Conservation (phyloP, 441 rosid genomes). For the Mallotus repandus region DNA sequence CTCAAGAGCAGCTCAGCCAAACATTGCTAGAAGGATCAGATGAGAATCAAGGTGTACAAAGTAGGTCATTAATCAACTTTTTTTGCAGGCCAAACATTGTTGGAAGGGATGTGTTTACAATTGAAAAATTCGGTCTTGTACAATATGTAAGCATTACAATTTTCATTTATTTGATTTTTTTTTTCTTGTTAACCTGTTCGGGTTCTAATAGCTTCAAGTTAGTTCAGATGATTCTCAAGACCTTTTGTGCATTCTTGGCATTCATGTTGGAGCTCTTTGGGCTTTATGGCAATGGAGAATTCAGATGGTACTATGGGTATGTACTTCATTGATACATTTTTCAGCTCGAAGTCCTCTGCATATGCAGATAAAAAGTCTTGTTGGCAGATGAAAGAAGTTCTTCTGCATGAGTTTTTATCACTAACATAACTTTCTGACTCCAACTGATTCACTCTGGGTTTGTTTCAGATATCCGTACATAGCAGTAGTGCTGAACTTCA, state of each 20-base stretch:
- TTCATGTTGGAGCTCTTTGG: constrained; percentile 69
- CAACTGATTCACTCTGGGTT: background rate
- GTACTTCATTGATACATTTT: constrained; percentile 10
- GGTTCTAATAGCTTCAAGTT: constrained; percentile 21
- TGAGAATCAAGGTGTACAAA: constrained; percentile 26
- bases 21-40: constrained; percentile 47
- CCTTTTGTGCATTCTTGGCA: constrained; percentile 69
- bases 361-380: background rate
- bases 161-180: background rate
- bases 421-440: background rate
- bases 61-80: constrained; percentile 49
- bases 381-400: background rate
- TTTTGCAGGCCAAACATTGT: constrained; percentile 55
- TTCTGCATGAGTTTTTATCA: background rate
- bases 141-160: constrained; percentile 61
- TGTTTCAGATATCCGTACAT: constrained; percentile 78
- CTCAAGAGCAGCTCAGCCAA: constrained; percentile 32
- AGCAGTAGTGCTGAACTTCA: constrained; percentile 72
- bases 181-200: background rate
- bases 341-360: background rate
- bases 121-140: constrained; percentile 76
- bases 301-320: constrained; percentile 88
- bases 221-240: constrained; percentile 88
- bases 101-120: constrained; percentile 61
- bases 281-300: constrained; percentile 76